Base-by-base conservation (phyloP, 2,329 filamentous ascomycete genomes). In the Calonectria pseudoturangicola region DNA sequence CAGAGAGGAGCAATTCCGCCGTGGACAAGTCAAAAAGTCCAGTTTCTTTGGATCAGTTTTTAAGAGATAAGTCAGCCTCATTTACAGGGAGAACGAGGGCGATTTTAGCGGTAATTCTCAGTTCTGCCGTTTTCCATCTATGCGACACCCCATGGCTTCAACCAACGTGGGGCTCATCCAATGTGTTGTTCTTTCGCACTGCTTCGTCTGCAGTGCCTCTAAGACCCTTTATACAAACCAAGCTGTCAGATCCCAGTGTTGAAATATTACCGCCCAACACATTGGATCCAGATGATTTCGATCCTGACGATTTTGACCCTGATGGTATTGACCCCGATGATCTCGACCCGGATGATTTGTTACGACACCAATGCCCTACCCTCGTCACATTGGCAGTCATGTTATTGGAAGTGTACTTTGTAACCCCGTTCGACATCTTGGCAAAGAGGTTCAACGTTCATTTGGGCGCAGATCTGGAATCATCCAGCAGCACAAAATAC, bases 71-170 rank as follows among this genome's bases (percentile, higher is more conserved):
- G 21, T 15, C 62, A 2, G 27, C 33, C 2, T 45, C 51, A 10
- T 70, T 75, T n/a, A 74, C 69, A 2, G 74, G 68, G 25, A 74
- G 50, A 58, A 74, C 72, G 10, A 70, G 62, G 28, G 48, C 72
- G 15, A 74, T 75, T 8, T 18, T 75, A 6, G 54, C 74, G 0
- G 63, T 75, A 1, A 67, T 75, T 21, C 36, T 75, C 0, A 67
- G 72, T 66, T 75, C 33, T 1, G 15, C 71, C 10, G 68, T 71
- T 12, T 64, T 71, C 10, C 71, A 73, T 18, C 41, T 73, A 3
- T 54, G 64, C 13, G 47, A 67, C 15, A 73, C 71, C 1, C 63
- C 71, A 18, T 73, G 71, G 71, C 48, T 73, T 5, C 67, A 71
- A 45, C 63, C 71, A 13, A 50, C 36, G 10, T 73, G 71, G 71